Evolutionary conservation across 441 rosid genomes (phyloP).

Genomic region (Brassica balearica): DNA sequence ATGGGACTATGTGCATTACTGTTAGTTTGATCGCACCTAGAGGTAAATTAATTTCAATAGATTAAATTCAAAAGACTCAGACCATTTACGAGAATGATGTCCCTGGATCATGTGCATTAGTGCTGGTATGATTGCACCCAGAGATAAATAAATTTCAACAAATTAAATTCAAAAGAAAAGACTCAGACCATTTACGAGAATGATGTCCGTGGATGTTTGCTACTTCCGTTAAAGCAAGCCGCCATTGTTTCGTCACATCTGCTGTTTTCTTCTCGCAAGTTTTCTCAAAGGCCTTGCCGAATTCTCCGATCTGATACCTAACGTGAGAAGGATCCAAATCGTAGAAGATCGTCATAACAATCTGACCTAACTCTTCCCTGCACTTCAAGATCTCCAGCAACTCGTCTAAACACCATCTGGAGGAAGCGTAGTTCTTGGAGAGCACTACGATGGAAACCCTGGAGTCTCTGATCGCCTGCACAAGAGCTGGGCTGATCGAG

Average conservation of each 20-base stretch:
- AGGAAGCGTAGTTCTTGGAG: slow-evolving; percentile 38
- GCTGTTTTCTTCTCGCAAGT: neutral
- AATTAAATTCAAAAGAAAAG: neutral
- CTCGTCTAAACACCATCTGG: slow-evolving; percentile 32
- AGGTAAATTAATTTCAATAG: too few relatives aligned
- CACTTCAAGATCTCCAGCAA: slow-evolving; percentile 17
- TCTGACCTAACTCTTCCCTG: slow-evolving; percentile 3
- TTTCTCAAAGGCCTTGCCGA: neutral
- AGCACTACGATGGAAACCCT: slow-evolving; percentile 18
- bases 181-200: slow-evolving; percentile 6
- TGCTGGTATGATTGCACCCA: too few relatives aligned
- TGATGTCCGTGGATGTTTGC: slow-evolving; percentile 24
- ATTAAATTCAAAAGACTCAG: neutral
- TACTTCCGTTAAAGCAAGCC: slow-evolving; percentile 5
- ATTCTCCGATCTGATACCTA: slow-evolving; percentile 20
- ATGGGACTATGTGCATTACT: too few relatives aligned
- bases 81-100: slow-evolving; percentile 16
- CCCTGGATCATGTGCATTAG: neutral
- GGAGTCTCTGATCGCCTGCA: slow-evolving; percentile 30
- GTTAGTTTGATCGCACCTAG: too few relatives aligned
- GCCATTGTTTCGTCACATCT: slow-evolving; percentile 16
- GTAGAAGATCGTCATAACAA: slow-evolving; percentile 29
- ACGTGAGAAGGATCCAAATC: slow-evolving; percentile 35
- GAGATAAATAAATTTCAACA: too few relatives aligned
- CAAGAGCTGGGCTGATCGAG: slow-evolving; percentile 15